Base-by-base conservation (phyloP, 2,329 filamentous ascomycete genomes). In the Lasiodiplodia theobromae region DNA sequence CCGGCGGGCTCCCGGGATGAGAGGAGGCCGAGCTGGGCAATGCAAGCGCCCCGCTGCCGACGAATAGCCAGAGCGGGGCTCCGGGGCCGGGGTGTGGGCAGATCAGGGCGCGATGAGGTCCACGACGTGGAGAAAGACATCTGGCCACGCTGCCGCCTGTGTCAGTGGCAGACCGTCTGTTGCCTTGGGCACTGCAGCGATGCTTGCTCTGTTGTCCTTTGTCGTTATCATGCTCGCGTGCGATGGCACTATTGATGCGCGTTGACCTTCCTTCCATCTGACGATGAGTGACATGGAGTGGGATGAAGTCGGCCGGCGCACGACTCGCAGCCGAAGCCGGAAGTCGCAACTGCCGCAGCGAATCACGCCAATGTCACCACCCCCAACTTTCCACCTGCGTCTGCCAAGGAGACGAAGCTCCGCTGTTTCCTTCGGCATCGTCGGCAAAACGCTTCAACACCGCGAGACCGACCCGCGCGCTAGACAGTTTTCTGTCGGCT, bases 361-460 rank as follows among this genome's bases (percentile, higher is more conserved):
- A 47, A 64, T 64, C 60, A 64, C 60, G 60, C 44, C 60, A 64
- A 64, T 34, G 51, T 38, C 60, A 63, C 58, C 58, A 28, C 58
- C 28, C 23, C 54, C 51, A 53, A 6, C 44, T 47, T 28, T 40
- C 56, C 56, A 60, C 21, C 56, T 44, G 56, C 57, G 40, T 51
- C 14, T 14, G 57, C 60, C 60, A 52, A 52, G 60, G 28, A 11
- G 12, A 47, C 11, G 6, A 16, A 28, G 23, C 37, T 47, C 38
- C 38, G 38, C 38, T 28, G 21, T 44, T 47, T 47, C 8, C 57
- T 16, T 16, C 60, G 60, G 60, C 60, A 38, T 52, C 21, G 16
- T 64, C 47, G 60, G 60, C 60, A 64, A 23, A 28, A 34, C 11
- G 10, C 21, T 21, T 21, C 40, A 28, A 49, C 40, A 63, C 23